These are phyloP conservation scores for Ceratobasidium theobromae DNA, from an alignment of 1,284 basidiomycete species.

Conservation along the genomic window DNA sequence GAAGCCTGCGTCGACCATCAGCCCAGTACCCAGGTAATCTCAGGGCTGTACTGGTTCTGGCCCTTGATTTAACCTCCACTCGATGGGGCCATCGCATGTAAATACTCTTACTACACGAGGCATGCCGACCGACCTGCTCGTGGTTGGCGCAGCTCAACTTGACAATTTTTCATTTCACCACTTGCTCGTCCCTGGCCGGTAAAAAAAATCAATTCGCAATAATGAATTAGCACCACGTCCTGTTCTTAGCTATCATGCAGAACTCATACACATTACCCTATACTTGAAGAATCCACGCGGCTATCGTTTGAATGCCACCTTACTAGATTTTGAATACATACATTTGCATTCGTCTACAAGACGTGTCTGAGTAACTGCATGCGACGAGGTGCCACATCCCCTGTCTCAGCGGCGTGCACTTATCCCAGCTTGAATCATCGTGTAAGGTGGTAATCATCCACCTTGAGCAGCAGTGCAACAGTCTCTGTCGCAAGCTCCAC, in stretches of 20 bases:
- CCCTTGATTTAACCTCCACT: too few species aligned
- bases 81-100: neutral
- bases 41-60: too few species aligned
- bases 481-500: constrained; percentile 96
- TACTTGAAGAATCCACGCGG: neutral
- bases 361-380: neutral
- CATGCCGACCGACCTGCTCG: too few species aligned
- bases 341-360: neutral
- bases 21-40: too few species aligned
- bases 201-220: neutral
- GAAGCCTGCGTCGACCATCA: too few species aligned
- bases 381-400: too few species aligned
- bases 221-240: too few species aligned
- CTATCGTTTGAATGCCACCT: neutral
- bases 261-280: neutral
- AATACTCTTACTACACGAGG: too few species aligned
- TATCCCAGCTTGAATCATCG: constrained; percentile 34
- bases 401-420: neutral
- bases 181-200: too few species aligned
- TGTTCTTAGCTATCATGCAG: too few species aligned
- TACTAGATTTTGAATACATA: constrained; percentile 19
- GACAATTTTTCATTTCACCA: too few species aligned
- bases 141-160: too few species aligned
- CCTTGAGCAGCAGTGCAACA: constrained; percentile 93
- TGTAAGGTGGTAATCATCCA: constrained; percentile 83